A percentile compares a stretch with the other conserved stretches of the same genome.
These are phyloP conservation scores for Glycine soja DNA, from an alignment of 306 rosid genomes.

Conservation along the genomic window DNA sequence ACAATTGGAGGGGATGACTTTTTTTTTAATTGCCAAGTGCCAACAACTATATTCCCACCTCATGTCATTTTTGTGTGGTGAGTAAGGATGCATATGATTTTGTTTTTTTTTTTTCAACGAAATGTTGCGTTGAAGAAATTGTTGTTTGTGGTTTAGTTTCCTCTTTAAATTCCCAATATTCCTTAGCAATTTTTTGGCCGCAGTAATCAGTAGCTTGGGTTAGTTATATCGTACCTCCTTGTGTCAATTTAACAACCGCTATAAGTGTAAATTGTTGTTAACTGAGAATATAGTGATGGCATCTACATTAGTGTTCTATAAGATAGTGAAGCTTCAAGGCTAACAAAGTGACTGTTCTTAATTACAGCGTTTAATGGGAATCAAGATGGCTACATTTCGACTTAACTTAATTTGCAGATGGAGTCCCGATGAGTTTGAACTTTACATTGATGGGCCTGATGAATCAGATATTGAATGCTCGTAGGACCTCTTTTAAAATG, in stretches of 20 bases:
- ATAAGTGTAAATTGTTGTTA: not conserved
- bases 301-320: not conserved
- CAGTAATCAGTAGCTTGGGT: too few species aligned
- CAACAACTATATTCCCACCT: too few species aligned
- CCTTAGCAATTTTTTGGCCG: too few species aligned
- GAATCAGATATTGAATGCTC: conserved; percentile 78
- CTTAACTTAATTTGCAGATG: conserved; percentile 85
- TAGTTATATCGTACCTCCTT: not conserved
- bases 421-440: conserved; percentile 77
- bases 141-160: conserved; percentile 23
- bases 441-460: conserved; percentile 67
- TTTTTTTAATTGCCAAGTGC: not conserved
- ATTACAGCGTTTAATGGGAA: conserved; percentile 79
- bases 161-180: not conserved
- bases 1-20: not conserved
- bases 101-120: not conserved
- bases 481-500: conserved; percentile 33
- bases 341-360: conserved; percentile 30
- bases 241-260: not conserved
- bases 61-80: not conserved
- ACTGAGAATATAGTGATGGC: not conserved
- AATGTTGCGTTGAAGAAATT: not conserved
- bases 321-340: not conserved
- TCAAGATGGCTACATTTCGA: conserved; percentile 80
- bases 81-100: not conserved